Conservation (phyloP, 1,284 basidiomycete genomes). For the Cryptococcus sp. region DNA sequence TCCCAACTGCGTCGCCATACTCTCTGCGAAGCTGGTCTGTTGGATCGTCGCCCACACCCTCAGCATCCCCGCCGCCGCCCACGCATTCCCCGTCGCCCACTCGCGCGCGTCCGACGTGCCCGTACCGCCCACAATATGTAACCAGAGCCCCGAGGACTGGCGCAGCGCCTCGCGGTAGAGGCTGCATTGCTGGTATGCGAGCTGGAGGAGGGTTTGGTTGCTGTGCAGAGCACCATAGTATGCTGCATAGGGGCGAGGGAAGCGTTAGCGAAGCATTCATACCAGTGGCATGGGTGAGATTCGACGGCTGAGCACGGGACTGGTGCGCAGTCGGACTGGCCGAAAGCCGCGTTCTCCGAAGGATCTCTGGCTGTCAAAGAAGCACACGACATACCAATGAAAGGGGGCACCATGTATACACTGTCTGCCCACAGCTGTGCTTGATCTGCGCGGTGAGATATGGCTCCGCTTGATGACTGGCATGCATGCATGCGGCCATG, state of each 20-base stretch:
- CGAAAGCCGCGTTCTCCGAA: not conserved
- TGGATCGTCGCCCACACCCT: conserved; percentile 54
- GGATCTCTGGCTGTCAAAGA: not conserved
- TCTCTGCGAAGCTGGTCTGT: conserved; percentile 37
- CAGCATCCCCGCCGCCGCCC: conserved; percentile 55
- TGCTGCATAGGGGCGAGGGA: conserved; percentile 50
- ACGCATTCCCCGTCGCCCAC: conserved; percentile 54
- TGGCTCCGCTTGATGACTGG: conserved; percentile 68
- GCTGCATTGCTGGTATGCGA: conserved; percentile 73
- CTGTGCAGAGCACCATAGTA: conserved; percentile 72
- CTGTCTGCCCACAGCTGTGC: conserved; percentile 59
- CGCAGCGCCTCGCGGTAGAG: conserved; percentile 63
- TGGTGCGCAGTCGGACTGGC: too few species aligned
- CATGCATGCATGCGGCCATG: conserved; percentile 19
- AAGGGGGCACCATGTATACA: conserved; percentile 76
- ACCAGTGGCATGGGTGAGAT: not conserved
- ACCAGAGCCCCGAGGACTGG: conserved; percentile 41
- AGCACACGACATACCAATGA: conserved; percentile 56
- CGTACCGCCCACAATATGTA: conserved; percentile 43
- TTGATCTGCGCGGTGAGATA: conserved; percentile 61
- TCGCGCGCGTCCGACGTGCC: conserved; percentile 35
- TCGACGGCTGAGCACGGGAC: not conserved
- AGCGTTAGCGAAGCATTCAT: not conserved
- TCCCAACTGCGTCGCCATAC: conserved; percentile 43
- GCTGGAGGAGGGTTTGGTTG: conserved; percentile 64